Base-by-base conservation (phyloP, 192 early-diverging fungal species). In the Hyaloraphidium curvatum region DNA sequence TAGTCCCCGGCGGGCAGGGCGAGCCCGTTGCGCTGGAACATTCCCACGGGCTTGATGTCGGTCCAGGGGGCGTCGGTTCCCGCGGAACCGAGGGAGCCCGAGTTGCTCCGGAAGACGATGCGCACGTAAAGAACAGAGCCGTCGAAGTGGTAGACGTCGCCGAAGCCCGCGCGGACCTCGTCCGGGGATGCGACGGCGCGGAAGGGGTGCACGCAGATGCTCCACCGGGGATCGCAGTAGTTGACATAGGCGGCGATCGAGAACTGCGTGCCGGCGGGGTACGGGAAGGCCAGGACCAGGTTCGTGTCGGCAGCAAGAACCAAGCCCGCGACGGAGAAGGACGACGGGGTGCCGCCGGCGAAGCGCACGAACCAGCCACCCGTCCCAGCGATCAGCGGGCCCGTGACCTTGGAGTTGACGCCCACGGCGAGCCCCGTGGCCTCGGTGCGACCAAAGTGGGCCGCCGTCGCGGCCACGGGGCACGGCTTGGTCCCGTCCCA, bases 181-280 rank as follows among this genome's bases (percentile, higher is more conserved):
- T n/a, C n/a, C n/a, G n/a, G n/a, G n/a, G n/a, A n/a, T n/a, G n/a
- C n/a, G n/a, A n/a, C n/a, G n/a, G n/a, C n/a, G n/a, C n/a, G n/a
- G n/a, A n/a, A n/a, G n/a, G n/a, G n/a, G n/a, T n/a, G n/a, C n/a
- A n/a, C n/a, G n/a, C n/a, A n/a, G n/a, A n/a, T n/a, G n/a, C n/a
- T n/a, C n/a, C n/a, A n/a, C n/a, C n/a, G n/a, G n/a, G n/a, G n/a
- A n/a, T n/a, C n/a, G n/a, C n/a, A n/a, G n/a, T n/a, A n/a, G n/a
- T n/a, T n/a, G n/a, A n/a, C 60, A 17, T 62, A 27, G 9, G 48
- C 56, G 0, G 22, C 33, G 2, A 61, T 54, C 13, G 21, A 39
- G 28, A 61, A 61, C 9, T 17, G n/a, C 3, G 60, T 62, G 1
- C 51, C 51, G n/a, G 48, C 3, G 37, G 60, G 60, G 28, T 61